Conservation (phyloP, 768 basidiomycete species). For the Panaeolus papilionaceus region DNA sequence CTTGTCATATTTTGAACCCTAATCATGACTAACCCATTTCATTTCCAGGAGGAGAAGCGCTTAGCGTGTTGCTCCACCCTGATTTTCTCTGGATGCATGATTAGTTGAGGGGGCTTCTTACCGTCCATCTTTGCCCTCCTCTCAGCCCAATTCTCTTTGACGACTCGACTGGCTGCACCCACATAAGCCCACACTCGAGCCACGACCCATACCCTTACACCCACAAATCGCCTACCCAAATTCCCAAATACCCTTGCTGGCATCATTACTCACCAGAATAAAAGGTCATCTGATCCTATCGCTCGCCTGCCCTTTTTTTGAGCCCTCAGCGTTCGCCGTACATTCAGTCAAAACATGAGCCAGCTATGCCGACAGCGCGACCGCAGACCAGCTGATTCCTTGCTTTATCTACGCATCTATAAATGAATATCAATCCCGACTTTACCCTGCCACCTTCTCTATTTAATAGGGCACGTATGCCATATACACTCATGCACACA, state of each 20-base stretch:
- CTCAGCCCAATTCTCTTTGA: background rate
- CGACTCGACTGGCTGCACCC: background rate
- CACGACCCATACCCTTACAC: background rate
- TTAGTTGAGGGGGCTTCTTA: too few species aligned
- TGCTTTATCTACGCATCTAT: constrained; percentile 11
- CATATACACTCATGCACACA: background rate
- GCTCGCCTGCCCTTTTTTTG: background rate
- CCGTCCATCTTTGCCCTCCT: too few species aligned
- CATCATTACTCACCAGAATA: background rate
- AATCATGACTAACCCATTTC: background rate
- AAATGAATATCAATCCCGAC: constrained; percentile 1
- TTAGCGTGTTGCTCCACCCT: background rate
- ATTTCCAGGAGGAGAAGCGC: background rate
- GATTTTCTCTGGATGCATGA: background rate
- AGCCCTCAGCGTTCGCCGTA: background rate
- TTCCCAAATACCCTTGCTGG: background rate
- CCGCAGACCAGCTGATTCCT: constrained; percentile 3
- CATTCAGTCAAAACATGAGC: background rate
- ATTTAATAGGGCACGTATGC: constrained; percentile 8
- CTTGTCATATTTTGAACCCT: background rate
- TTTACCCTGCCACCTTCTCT: background rate
- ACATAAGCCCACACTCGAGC: background rate
- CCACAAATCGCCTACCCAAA: background rate
- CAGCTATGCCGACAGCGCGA: background rate
- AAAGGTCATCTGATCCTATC: background rate